Evolutionary conservation across 31 red algal genomes (phyloP).

Genomic region (Pterothamnion heteromorphum): DNA sequence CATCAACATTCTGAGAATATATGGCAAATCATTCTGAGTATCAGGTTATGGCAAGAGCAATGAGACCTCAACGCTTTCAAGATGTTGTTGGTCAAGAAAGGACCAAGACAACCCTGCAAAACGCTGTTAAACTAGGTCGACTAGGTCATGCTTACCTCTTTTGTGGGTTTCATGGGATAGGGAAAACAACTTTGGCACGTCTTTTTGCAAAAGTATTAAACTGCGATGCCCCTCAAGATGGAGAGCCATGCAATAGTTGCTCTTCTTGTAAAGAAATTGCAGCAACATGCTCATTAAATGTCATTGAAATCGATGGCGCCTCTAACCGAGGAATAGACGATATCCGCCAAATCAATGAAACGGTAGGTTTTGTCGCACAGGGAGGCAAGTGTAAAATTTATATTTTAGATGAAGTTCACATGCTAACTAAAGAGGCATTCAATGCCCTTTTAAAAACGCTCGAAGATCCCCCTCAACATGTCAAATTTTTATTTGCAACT

Average conservation of each 20-base stretch:
- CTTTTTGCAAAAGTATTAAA: neutral
- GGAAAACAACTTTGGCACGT: conserved; percentile 28
- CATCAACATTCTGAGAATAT: too few species aligned
- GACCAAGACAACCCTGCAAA: neutral
- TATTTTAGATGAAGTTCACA: neutral
- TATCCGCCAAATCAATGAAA: neutral
- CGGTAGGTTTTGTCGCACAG: neutral
- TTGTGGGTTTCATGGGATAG: neutral
- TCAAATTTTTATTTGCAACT: conserved; percentile 13
- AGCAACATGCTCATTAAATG: neutral
- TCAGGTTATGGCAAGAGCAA: conserved; percentile 31
- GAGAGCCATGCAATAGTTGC: neutral
- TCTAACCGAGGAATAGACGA: neutral
- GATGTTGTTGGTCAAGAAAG: conserved; percentile 38
- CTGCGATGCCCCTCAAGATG: neutral
- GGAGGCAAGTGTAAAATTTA: neutral
- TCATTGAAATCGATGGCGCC: neutral
- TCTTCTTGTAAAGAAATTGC: neutral
- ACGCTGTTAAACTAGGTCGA: neutral
- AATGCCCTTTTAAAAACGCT: neutral
- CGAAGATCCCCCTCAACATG: conserved; percentile 9
- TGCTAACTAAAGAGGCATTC: neutral
- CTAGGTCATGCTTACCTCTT: conserved; percentile 30
- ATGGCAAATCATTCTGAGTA: too few species aligned
- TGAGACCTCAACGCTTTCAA: conserved; percentile 13